Conservation (phyloP, 129 eudicot genomes). For the Artemisia tridentata region DNA sequence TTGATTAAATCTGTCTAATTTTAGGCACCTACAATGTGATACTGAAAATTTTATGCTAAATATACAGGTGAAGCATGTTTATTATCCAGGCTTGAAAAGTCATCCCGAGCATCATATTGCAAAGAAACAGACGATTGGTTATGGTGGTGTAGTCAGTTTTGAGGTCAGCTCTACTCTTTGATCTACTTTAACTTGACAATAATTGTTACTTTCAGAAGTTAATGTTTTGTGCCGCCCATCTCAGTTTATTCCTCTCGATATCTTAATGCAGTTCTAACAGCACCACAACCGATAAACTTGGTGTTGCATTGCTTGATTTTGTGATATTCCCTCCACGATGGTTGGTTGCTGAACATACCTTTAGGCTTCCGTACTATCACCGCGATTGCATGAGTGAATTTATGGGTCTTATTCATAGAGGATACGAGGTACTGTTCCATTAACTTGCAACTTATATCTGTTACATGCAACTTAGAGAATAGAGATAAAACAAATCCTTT, state of each 20-base stretch:
- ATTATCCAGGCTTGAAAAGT: slow-evolving; percentile 88
- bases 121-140: slow-evolving; percentile 85
- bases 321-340: slow-evolving; percentile 98
- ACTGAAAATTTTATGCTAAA: neutral
- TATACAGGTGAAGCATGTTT: slow-evolving; percentile 79
- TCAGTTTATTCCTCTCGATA: neutral
- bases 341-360: slow-evolving; percentile 95
- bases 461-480: neutral
- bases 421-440: slow-evolving; percentile 65
- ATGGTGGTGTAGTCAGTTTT: slow-evolving; percentile 98
- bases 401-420: slow-evolving; percentile 95
- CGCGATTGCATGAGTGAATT: slow-evolving; percentile 99
- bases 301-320: slow-evolving; percentile 98
- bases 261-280: slow-evolving; percentile 76
- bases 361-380: slow-evolving; percentile 96
- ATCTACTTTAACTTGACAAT: neutral
- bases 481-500: neutral
- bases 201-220: neutral
- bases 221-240: neutral
- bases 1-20: too few relatives aligned
- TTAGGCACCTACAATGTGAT: neutral
- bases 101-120: slow-evolving; percentile 88
- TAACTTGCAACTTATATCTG: neutral
- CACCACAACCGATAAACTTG: slow-evolving; percentile 89
- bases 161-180: slow-evolving; percentile 46